phyloP scores from a whole-genome alignment of 306 rosid genomes.

The Cucumis cinereus region DNA sequence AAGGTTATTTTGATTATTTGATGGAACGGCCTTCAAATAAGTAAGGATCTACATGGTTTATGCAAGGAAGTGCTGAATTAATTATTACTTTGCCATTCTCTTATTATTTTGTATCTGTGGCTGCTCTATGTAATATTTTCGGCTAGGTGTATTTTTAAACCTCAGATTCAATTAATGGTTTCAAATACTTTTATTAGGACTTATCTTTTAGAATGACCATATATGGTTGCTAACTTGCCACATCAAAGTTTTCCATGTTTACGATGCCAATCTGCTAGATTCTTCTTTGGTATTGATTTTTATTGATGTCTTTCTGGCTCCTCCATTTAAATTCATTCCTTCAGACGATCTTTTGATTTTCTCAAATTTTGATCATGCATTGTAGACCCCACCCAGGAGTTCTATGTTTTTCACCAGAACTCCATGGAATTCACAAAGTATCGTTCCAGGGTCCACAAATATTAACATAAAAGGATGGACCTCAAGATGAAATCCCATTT shows the following conservation, averaged over 20 bases:
- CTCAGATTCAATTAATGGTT: background rate
- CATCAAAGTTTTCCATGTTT: background rate
- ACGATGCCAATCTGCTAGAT: background rate
- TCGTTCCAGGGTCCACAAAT: background rate
- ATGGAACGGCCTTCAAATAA: constrained; percentile 82
- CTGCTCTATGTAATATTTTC: background rate
- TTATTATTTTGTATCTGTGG: background rate
- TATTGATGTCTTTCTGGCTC: background rate
- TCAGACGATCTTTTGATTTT: background rate
- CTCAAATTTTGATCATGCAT: background rate
- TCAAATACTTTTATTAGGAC: background rate
- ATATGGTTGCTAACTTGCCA: background rate
- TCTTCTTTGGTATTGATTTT: background rate
- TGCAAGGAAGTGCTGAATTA: background rate
- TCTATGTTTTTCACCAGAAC: background rate
- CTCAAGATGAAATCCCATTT: background rate
- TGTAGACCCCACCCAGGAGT: background rate
- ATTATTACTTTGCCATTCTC: background rate
- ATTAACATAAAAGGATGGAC: background rate
- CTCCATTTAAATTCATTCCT: background rate
- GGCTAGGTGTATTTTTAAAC: background rate
- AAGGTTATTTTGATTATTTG: constrained; percentile 88
- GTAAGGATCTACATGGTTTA: constrained; percentile 31
- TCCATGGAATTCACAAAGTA: background rate
- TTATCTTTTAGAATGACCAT: background rate